Percentiles rank a stretch among this genome's conserved stretches.
Evolutionary conservation across 2,329 filamentous ascomycete species (phyloP).

Genomic region (Exophiala lecanii-corni): DNA sequence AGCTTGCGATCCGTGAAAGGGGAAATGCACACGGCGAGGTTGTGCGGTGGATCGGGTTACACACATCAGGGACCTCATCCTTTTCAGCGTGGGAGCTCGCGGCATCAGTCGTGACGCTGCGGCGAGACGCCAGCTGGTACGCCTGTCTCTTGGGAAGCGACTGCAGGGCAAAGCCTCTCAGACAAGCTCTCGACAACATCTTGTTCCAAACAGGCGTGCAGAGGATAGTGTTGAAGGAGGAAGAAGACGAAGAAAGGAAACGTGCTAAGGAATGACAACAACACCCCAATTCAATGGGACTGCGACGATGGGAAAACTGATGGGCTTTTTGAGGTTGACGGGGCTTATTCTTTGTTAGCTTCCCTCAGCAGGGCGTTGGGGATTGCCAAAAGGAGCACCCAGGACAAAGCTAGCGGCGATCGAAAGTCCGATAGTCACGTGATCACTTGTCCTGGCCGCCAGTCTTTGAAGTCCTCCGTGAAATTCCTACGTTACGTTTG

Average conservation of each 20-base stretch:
- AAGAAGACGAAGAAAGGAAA: constrained; percentile 8
- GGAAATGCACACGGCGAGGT: no score
- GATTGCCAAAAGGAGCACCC: not conserved
- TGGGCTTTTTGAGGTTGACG: constrained; percentile 1
- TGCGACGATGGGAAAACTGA: constrained; percentile 4
- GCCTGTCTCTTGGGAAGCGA: constrained; percentile 39
- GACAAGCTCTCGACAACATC: constrained; percentile 27
- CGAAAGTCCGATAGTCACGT: constrained; percentile 1
- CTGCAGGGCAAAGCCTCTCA: constrained; percentile 27
- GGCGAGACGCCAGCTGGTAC: constrained; percentile 51
- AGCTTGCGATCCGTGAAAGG: no score
- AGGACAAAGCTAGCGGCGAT: not conserved
- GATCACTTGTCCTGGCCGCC: constrained; percentile 4
- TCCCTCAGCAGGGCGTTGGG: not conserved
- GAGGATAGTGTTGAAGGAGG: not conserved
- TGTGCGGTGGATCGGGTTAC: no score
- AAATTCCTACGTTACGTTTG: no score
- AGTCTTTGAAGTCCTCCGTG: no score
- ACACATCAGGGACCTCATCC: constrained; percentile 63
- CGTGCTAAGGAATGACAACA: constrained; percentile 4
- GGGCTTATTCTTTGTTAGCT: not conserved
- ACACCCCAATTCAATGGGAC: not conserved
- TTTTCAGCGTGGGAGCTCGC: constrained; percentile 86
- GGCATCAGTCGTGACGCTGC: constrained; percentile 90
- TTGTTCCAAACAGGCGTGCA: no score